phyloP scores from a whole-genome alignment of 257 asterid species.

The Penstemon eatonii region DNA sequence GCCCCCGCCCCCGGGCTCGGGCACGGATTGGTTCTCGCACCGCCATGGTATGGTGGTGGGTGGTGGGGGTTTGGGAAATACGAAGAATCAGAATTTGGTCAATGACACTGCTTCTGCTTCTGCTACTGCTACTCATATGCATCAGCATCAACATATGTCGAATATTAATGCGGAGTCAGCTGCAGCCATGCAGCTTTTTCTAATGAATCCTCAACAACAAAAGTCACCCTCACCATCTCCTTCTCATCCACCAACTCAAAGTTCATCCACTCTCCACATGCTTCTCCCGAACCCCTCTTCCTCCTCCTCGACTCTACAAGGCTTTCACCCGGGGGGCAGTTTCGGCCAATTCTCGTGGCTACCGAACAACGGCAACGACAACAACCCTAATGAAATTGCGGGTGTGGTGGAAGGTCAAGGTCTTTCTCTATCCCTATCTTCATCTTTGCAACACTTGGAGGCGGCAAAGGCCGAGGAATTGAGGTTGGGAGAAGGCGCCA shows the following conservation, averaged over 20 bases:
- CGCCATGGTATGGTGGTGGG: slow-evolving; percentile 55
- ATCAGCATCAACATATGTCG: slow-evolving; percentile 37
- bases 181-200: slow-evolving; percentile 95
- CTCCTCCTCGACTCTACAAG: slow-evolving; percentile 42
- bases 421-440: slow-evolving; percentile 76
- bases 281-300: slow-evolving; percentile 63
- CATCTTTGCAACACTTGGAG: slow-evolving; percentile 71
- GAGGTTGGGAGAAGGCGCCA: slow-evolving; percentile 61
- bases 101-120: slow-evolving; percentile 20
- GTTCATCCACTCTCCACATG: slow-evolving; percentile 73
- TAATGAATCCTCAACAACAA: slow-evolving; percentile 74
- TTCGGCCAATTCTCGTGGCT: slow-evolving; percentile 71
- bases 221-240: slow-evolving; percentile 70
- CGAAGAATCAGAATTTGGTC: slow-evolving; percentile 33
- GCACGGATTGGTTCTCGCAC: slow-evolving; percentile 55
- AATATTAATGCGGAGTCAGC: slow-evolving; percentile 61
- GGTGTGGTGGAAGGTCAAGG: slow-evolving; percentile 73
- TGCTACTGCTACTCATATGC: neutral
- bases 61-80: slow-evolving; percentile 39
- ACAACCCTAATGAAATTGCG: slow-evolving; percentile 53
- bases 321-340: slow-evolving; percentile 39
- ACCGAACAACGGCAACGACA: slow-evolving; percentile 37
- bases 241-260: slow-evolving; percentile 34
- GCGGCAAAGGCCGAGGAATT: slow-evolving; percentile 77
- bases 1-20: slow-evolving; percentile 19